phyloP scores from a whole-genome alignment of 305 asterid genomes.

The Andrographis paniculata region DNA sequence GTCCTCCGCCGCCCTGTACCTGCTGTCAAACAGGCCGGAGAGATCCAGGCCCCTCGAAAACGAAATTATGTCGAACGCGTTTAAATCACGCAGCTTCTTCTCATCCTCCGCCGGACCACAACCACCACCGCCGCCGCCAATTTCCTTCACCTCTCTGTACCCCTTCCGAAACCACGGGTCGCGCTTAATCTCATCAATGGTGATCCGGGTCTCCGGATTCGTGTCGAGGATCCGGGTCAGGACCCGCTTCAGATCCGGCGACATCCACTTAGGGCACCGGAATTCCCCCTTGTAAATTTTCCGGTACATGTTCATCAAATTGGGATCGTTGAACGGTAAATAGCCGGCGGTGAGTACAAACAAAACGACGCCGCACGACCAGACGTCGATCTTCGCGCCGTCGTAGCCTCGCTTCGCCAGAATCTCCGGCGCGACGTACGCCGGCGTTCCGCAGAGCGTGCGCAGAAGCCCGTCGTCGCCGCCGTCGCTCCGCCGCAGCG shows the following conservation, averaged over 20 bases:
- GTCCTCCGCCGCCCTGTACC: constrained; percentile 24
- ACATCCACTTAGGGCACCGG: constrained; percentile 73
- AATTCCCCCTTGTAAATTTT: constrained; percentile 80
- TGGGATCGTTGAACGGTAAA: constrained; percentile 72
- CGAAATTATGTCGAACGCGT: constrained; percentile 72
- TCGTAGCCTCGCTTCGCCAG: constrained; percentile 62
- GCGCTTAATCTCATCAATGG: constrained; percentile 51
- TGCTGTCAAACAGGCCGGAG: constrained; percentile 41
- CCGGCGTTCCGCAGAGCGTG: constrained; percentile 89
- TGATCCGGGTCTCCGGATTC: constrained; percentile 59
- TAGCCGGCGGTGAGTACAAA: constrained; percentile 63
- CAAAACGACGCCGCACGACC: constrained; percentile 83
- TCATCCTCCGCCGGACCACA: constrained; percentile 30
- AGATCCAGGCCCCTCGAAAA: constrained; percentile 71
- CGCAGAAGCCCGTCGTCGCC: constrained; percentile 57
- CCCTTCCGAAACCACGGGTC: constrained; percentile 85
- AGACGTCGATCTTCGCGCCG: constrained; percentile 62
- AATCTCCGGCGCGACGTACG: too few relatives aligned
- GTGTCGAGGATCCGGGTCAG: constrained; percentile 52
- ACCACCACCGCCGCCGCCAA: background rate
- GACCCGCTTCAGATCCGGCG: constrained; percentile 56
- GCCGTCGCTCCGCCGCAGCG: constrained; percentile 38
- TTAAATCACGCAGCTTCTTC: constrained; percentile 27
- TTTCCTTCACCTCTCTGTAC: constrained; percentile 23
- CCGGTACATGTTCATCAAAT: constrained; percentile 69